phyloP scores from a whole-genome alignment of 179 eudicot genomes.

The Beta macrorhiza region DNA sequence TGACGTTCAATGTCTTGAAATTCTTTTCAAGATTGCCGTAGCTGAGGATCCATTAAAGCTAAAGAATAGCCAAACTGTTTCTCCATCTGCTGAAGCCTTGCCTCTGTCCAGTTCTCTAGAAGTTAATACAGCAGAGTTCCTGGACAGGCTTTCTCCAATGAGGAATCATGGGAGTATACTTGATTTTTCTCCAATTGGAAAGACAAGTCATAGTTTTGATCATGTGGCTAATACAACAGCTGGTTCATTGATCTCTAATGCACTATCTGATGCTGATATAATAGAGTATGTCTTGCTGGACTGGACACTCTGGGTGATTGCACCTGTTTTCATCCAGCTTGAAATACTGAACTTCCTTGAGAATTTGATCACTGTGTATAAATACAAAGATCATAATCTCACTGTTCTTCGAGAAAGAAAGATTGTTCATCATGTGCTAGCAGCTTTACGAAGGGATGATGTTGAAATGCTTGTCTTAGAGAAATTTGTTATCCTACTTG shows the following conservation, averaged over 20 bases:
- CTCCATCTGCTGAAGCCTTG: slow-evolving; percentile 40
- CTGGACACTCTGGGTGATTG: slow-evolving; percentile 89
- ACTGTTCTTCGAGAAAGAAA: slow-evolving; percentile 71
- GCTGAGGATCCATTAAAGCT: slow-evolving; percentile 59
- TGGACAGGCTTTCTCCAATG: slow-evolving; percentile 62
- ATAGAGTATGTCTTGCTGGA: slow-evolving; percentile 87
- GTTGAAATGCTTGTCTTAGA: slow-evolving; percentile 75
- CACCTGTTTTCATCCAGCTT: slow-evolving; percentile 72
- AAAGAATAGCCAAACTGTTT: slow-evolving; percentile 34
- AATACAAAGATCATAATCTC: slow-evolving; percentile 83
- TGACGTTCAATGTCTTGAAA: slow-evolving; percentile 79
- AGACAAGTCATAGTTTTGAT: slow-evolving; percentile 59
- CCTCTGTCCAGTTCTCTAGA: slow-evolving; percentile 52
- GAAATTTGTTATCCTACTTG: slow-evolving; percentile 69
- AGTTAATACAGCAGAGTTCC: slow-evolving; percentile 48
- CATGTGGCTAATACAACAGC: slow-evolving; percentile 56
- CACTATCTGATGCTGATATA: slow-evolving; percentile 84
- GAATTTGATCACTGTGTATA: slow-evolving; percentile 79
- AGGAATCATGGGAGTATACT: slow-evolving; percentile 65
- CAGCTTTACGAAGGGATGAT: slow-evolving; percentile 79
- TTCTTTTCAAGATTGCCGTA: slow-evolving; percentile 79
- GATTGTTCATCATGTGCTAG: slow-evolving; percentile 74
- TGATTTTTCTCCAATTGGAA: slow-evolving; percentile 57
- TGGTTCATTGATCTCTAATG: slow-evolving; percentile 62
- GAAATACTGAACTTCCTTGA: slow-evolving; percentile 79